phyloP scores from a whole-genome alignment of 257 asterid species.

The Marsdenia floribunda region DNA sequence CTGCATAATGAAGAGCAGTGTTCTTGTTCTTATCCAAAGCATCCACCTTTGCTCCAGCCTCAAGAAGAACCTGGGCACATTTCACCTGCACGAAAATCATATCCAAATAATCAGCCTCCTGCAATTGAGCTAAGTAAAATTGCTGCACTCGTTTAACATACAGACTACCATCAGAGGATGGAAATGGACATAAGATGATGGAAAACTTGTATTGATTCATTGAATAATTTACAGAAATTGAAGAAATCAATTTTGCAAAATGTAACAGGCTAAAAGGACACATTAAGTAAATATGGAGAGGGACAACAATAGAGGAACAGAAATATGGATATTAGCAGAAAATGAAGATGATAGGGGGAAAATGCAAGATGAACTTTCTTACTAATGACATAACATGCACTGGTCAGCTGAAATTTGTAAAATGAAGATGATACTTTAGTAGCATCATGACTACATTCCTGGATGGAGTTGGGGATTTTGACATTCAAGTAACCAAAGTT shows the following conservation, averaged over 20 bases:
- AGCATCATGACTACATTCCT: not conserved
- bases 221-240: not conserved
- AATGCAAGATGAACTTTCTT: not conserved
- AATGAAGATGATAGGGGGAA: not conserved
- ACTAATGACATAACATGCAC: not conserved
- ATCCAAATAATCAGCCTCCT: conserved; percentile 6
- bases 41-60: conserved; percentile 95
- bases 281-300: no score
- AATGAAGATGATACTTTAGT: not conserved
- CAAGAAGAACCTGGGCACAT: conserved; percentile 90
- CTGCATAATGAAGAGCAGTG: conserved; percentile 98
- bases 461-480: not conserved
- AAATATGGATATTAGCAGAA: not conserved
- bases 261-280: not conserved
- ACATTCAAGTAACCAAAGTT: conserved; percentile 6
- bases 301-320: not conserved
- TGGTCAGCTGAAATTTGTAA: no score
- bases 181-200: not conserved
- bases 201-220: not conserved
- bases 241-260: not conserved
- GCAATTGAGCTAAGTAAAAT: not conserved
- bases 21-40: conserved; percentile 94
- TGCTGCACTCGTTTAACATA: not conserved
- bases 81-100: conserved; percentile 45
- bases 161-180: not conserved